Base-by-base conservation (phyloP, 352 stramenopile species). In the Pythium brassicae region DNA sequence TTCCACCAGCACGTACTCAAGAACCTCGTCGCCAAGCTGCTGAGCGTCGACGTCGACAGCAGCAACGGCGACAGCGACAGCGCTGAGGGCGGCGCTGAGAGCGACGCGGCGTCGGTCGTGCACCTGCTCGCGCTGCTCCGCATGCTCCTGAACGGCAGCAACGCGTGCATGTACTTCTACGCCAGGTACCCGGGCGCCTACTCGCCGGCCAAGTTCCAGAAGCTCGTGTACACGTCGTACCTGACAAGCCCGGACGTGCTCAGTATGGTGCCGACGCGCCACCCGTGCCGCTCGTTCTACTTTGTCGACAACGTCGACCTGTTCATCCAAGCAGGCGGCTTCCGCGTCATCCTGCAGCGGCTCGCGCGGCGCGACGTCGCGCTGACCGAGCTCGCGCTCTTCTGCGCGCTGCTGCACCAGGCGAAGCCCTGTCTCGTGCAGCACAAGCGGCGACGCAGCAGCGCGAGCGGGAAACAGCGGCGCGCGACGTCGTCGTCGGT, bases 241-340 rank as follows among this genome's bases (percentile, higher is more conserved):
- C 58, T 93, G 44, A 65, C 78, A n/a, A 87, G 48, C 45, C 65
- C 80, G 0, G 82, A 90, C 32, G 69, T 68, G 4, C 53, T 90
- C n/a, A 61, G 63, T 4, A 68, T 68, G 1, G 69, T 91, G 17
- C 81, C 74, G 27, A 74, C 73, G 27, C 76, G 78, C 29, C 83
- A 90, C 46, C 86, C 86, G 35, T 90, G 74, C 27, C 72, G 86
- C 19, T 94, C 83, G 19, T 73, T 87, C 34, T 90, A 90, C 46
- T 95, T 77, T 60, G 78, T 94, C 52, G 83, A 92, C 60, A 89
- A 80, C n/a, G 56, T 94, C 17, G 86, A 95, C 25, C 57, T 87
- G 23, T 94, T 95, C 55, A 61, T 95, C 10, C 86, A 95, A 78
- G 81, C 75, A 2, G 82, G 83, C 53, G 86, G 86, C 4, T 89